A percentile compares a stretch with the other conserved stretches of the same genome.
Evolutionary conservation across 2,329 filamentous ascomycete genomes (phyloP).

Genomic region (Fusarium proliferatum): DNA sequence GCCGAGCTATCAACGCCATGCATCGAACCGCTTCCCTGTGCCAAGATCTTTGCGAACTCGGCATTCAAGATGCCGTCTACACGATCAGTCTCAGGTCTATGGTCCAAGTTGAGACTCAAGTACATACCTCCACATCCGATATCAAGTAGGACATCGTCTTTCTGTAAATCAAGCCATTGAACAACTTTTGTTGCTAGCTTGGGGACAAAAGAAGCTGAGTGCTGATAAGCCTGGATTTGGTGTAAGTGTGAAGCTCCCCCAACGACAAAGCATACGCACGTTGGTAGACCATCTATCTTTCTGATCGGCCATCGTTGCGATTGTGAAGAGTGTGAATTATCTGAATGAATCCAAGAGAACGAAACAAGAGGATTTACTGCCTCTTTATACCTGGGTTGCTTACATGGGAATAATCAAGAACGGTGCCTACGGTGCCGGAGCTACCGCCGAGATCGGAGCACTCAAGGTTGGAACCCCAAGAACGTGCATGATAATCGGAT

Average conservation of each 20-base stretch:
- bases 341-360: neutral
- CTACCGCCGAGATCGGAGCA: conserved; percentile 43
- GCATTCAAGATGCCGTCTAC: conserved; percentile 69
- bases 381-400: conserved; percentile 29
- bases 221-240: conserved; percentile 63
- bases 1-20: conserved; percentile 69
- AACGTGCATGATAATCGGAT: neutral
- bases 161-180: conserved; percentile 67
- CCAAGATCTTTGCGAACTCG: conserved; percentile 61
- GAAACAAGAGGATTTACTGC: neutral
- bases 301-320: conserved; percentile 36
- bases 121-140: conserved; percentile 70
- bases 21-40: conserved; percentile 59
- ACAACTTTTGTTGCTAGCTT: conserved; percentile 69
- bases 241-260: conserved; percentile 32
- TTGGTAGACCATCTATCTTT: conserved; percentile 46
- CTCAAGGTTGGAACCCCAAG: conserved; percentile 5
- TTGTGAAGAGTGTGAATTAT: neutral
- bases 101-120: neutral
- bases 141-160: conserved; percentile 69
- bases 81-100: conserved; percentile 5
- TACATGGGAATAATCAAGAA: conserved; percentile 15
- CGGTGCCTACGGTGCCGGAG: conserved; percentile 22
- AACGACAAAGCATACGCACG: conserved; percentile 27
- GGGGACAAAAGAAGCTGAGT: conserved; percentile 72